phyloP scores from a whole-genome alignment of 768 basidiomycete species.

The Naganishia onofrii region DNA sequence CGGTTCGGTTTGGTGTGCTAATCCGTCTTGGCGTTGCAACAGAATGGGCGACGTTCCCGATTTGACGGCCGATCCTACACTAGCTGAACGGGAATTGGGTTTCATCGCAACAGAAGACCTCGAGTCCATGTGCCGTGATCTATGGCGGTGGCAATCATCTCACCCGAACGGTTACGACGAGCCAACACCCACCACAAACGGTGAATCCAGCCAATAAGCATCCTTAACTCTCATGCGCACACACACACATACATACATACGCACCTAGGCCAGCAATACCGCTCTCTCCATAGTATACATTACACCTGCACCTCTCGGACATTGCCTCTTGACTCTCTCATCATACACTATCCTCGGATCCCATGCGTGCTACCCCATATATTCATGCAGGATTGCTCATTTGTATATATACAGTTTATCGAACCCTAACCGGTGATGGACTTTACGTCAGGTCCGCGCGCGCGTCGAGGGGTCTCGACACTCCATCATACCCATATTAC shows the following conservation, averaged over 20 bases:
- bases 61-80: constrained; percentile 84
- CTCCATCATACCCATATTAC: neutral
- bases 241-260: neutral
- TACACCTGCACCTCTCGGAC: neutral
- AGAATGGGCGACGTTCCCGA: constrained; percentile 94
- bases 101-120: constrained; percentile 79
- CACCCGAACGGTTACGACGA: constrained; percentile 68
- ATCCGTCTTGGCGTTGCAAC: constrained; percentile 27
- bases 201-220: neutral
- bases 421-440: neutral
- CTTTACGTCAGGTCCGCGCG: neutral
- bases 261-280: neutral
- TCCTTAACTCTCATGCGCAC: too few species aligned
- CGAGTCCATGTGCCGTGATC: constrained; percentile 88
- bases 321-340: neutral
- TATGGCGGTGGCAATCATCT: constrained; percentile 99
- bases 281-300: neutral
- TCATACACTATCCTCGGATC: neutral
- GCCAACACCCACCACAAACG: neutral
- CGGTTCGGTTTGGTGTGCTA: constrained; percentile 22
- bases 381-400: neutral
- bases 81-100: constrained; percentile 88
- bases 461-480: neutral
- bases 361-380: neutral
- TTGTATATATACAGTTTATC: neutral